These are phyloP conservation scores for Waitea zeae DNA, from an alignment of 1,284 basidiomycete genomes.

Conservation along the genomic window DNA sequence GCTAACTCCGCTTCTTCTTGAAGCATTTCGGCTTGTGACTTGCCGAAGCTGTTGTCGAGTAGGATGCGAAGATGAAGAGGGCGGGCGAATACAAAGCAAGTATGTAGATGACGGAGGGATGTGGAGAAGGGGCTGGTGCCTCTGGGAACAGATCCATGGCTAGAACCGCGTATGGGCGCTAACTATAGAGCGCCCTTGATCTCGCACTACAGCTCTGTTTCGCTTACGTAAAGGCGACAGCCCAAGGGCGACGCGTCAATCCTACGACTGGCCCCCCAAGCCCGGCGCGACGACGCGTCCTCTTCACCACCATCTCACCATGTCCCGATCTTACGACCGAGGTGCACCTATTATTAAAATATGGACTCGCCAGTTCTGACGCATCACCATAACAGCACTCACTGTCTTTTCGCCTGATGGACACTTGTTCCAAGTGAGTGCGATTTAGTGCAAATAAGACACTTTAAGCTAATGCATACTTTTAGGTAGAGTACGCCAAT, in stretches of 20 bases:
- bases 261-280: not conserved
- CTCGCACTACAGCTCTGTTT: too few relatives aligned
- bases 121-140: too few relatives aligned
- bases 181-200: too few relatives aligned
- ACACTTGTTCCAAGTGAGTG: constrained; percentile 72
- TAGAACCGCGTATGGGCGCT: too few relatives aligned
- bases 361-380: not conserved
- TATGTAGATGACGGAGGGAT: not conserved
- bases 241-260: too few relatives aligned
- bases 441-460: not conserved
- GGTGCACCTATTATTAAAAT: constrained; percentile 23
- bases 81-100: not conserved
- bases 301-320: constrained; percentile 12
- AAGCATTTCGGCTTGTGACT: not conserved
- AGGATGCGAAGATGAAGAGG: not conserved
- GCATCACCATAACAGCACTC: constrained; percentile 40
- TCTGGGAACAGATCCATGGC: too few relatives aligned
- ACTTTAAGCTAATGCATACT: not conserved
- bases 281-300: not conserved
- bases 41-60: too few relatives aligned
- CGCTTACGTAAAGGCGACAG: too few relatives aligned
- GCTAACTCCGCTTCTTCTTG: too few relatives aligned
- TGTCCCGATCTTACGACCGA: constrained; percentile 71
- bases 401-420: constrained; percentile 94
- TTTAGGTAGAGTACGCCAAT: constrained; percentile 91